Evolutionary conservation across 2,329 filamentous ascomycete genomes (phyloP).

Genomic region (Teratosphaeria pseudoeucalypti): DNA sequence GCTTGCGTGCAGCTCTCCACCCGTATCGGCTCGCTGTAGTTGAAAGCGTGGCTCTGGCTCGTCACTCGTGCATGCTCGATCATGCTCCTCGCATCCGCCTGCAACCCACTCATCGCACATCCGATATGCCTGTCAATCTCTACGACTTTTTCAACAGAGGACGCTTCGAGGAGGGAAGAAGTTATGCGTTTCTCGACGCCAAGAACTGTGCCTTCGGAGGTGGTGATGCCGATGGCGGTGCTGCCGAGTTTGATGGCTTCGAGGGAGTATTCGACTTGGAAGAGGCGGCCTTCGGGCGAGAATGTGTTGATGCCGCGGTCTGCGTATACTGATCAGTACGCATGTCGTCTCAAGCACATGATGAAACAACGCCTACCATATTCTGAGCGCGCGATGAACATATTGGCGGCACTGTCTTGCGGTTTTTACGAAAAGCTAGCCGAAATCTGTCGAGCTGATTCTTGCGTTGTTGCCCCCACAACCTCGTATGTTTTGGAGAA

Average conservation of each 20-base stretch:
- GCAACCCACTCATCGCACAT: conserved; percentile 95
- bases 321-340: conserved; percentile 30
- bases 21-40: conserved; percentile 89
- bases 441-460: neutral
- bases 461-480: neutral
- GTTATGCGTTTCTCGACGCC: conserved; percentile 99
- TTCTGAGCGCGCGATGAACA: conserved; percentile 99
- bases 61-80: conserved; percentile 94
- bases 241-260: conserved; percentile 99
- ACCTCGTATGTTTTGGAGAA: neutral
- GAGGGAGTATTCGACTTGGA: conserved; percentile 99
- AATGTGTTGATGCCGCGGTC: conserved; percentile 99
- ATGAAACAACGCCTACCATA: conserved; percentile 57
- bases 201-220: conserved; percentile 86
- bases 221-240: conserved; percentile 94
- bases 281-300: conserved; percentile 97
- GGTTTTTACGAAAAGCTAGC: neutral
- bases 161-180: conserved; percentile 91
- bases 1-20: conserved; percentile 98
- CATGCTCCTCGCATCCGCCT: conserved; percentile 96
- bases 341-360: conserved; percentile 8
- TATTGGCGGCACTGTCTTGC: conserved; percentile 44
- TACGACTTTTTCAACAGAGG: conserved; percentile 98
- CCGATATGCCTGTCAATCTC: conserved; percentile 98
- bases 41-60: conserved; percentile 92